Evolutionary conservation across 202 grass and related monocot genomes (phyloP), one percentile per base, ranked within the genome.

Genomic region (Digitaria exilis): DNA sequence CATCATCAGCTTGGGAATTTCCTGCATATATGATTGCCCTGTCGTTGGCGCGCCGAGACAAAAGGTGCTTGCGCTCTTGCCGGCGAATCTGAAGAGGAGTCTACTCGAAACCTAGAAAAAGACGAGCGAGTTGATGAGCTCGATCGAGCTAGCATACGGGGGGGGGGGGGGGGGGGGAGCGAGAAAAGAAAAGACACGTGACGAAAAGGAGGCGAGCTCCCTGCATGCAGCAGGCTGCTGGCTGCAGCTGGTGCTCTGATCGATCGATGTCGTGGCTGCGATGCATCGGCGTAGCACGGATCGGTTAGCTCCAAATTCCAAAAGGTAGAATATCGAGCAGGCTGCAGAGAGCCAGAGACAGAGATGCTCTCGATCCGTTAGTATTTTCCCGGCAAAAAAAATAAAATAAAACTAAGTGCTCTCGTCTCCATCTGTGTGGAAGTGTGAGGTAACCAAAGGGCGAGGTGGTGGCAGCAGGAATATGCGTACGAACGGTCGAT

Each of bases 401-500:
- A n/a, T n/a, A n/a, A n/a, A n/a, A n/a, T n/a, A n/a, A n/a, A n/a
- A n/a, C n/a, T n/a, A n/a, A 51, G 45, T 1, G 14, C 12, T 46
- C 13, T 48, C 28, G 69, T 21, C 32, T 43, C 19, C 31, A 19
- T 41, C 32, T 7, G 46, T 51, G 24, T 35, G 78, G 51, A 22
- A 11, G 18, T 19, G 18, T 50, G 82, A 60, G 51, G 54, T 78
- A 74, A 78, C 65, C 39, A 35, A 77, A 84, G 24, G 28, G 28
- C 5, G 28, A 13, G 46, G 59, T 57, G 37, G 80, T 49, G 39
- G 65, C 80, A n/a, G n/a, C n/a, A 84, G 58, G 67, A 73, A 79
- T 79, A 39, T 76, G n/a, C 64, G 34, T 71, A 70, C 72, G 79
- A 56, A 35, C 49, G 59, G 86, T 48, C 75, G 39, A 74, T 88